Conservation (phyloP, 2,329 filamentous ascomycete genomes). For the Aspergillus ustus region DNA sequence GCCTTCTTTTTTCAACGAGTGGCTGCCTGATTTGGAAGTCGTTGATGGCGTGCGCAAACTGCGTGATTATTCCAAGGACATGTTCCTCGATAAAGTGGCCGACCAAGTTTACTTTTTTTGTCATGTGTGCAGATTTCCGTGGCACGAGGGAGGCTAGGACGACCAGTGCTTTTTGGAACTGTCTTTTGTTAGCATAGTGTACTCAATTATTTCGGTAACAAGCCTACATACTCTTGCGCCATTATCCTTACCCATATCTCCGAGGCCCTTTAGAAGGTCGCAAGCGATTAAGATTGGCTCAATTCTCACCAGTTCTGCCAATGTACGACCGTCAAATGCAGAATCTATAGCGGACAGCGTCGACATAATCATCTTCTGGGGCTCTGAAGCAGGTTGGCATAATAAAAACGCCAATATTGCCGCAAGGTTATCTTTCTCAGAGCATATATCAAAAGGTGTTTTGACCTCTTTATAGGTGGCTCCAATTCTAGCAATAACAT, state of each 20-base stretch:
- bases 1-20: slow-evolving; percentile 72
- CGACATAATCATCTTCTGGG: slow-evolving; percentile 70
- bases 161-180: slow-evolving; percentile 57
- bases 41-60: slow-evolving; percentile 78
- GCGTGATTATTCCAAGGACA: slow-evolving; percentile 83
- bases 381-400: slow-evolving; percentile 65
- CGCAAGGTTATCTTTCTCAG: slow-evolving; percentile 62
- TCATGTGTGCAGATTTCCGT: slow-evolving; percentile 50
- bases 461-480: slow-evolving; percentile 63
- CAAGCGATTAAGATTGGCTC: slow-evolving; percentile 78
- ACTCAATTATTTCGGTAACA: background rate
- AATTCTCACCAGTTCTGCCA: slow-evolving; percentile 71
- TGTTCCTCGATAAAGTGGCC: slow-evolving; percentile 80
- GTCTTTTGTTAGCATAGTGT: slow-evolving; percentile 15
- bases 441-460: slow-evolving; percentile 64
- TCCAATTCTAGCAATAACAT: slow-evolving; percentile 81
- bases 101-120: slow-evolving; percentile 62
- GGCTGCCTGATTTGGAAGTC: slow-evolving; percentile 63
- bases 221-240: slow-evolving; percentile 58
- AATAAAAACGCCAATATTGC: slow-evolving; percentile 64
- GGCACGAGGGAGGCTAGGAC: slow-evolving; percentile 58
- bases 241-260: slow-evolving; percentile 64
- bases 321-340: slow-evolving; percentile 68
- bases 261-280: slow-evolving; percentile 80
- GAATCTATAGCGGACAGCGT: slow-evolving; percentile 71